Conservation (phyloP, 1,284 basidiomycete genomes). For the Athelia sp. region DNA sequence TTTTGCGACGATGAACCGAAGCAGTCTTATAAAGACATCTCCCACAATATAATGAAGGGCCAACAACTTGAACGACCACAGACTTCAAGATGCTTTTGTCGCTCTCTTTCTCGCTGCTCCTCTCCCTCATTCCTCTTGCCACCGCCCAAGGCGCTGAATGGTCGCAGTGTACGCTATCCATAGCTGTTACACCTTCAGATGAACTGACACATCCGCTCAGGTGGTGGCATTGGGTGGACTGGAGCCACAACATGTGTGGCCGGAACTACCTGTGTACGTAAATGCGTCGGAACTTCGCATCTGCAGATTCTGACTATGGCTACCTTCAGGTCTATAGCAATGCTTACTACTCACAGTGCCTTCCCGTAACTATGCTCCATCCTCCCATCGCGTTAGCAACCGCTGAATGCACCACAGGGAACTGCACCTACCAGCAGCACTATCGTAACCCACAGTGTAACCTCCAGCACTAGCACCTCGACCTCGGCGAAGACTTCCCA, state of each 20-base stretch:
- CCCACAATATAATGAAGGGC: too few relatives aligned
- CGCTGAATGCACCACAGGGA: not conserved
- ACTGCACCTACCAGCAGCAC: not conserved
- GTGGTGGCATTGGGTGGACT: conserved; percentile 10
- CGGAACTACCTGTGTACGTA: conserved; percentile 4
- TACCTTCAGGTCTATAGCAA: not conserved
- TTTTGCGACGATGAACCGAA: too few relatives aligned
- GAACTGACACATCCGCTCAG: not conserved
- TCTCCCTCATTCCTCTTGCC: not conserved
- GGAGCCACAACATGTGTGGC: conserved; percentile 10
- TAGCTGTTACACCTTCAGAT: too few relatives aligned
- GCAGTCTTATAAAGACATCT: too few relatives aligned
- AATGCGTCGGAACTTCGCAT: not conserved
- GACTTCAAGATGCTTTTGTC: too few relatives aligned
- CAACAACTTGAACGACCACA: too few relatives aligned
- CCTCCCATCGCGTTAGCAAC: not conserved
- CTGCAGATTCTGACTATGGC: not conserved
- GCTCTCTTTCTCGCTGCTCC: not conserved
- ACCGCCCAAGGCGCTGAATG: conserved; percentile 1
- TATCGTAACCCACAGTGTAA: too few relatives aligned
- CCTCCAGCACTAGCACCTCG: too few relatives aligned
- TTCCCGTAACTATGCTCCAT: not conserved
- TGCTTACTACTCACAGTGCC: not conserved
- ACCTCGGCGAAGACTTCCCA: too few relatives aligned
- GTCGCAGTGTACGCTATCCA: conserved; percentile 2